These are phyloP conservation scores for Maudiozyma serrabonitensis DNA, from an alignment of 805 yeast species.

Conservation along the genomic window DNA sequence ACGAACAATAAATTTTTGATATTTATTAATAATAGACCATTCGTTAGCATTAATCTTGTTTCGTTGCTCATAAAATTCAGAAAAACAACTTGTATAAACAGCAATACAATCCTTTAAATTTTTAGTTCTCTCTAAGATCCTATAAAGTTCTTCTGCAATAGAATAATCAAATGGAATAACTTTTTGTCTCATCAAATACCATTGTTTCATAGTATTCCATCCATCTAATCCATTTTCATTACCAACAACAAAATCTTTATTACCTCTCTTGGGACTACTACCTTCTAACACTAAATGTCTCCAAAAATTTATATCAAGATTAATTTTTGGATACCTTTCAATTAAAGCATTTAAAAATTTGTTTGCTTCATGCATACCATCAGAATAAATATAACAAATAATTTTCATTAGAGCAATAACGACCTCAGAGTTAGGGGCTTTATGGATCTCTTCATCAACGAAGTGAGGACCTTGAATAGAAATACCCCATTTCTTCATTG, in stretches of 20 bases:
- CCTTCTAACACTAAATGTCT: slow-evolving; percentile 15
- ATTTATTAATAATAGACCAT: slow-evolving; percentile 9
- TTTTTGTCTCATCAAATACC: slow-evolving; percentile 10
- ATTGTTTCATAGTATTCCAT: slow-evolving; percentile 19
- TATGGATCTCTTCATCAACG: neutral
- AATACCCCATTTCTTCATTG: slow-evolving; percentile 15
- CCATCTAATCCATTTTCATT: slow-evolving; percentile 3
- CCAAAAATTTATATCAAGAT: slow-evolving; percentile 20
- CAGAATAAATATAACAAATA: slow-evolving; percentile 10
- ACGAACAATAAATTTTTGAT: slow-evolving; percentile 16
- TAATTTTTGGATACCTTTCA: slow-evolving; percentile 13
- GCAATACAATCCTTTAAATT: slow-evolving; percentile 14
- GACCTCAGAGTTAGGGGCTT: slow-evolving; percentile 13
- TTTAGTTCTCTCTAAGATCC: slow-evolving; percentile 8
- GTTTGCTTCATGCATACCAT: slow-evolving; percentile 9
- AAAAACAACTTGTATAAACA: slow-evolving; percentile 5
- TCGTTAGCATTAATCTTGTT: slow-evolving; percentile 4
- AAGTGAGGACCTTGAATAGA: neutral
- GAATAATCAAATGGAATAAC: slow-evolving; percentile 13
- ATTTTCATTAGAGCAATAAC: slow-evolving; percentile 17
- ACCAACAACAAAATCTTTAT: neutral
- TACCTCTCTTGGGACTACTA: neutral
- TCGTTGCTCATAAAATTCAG: neutral
- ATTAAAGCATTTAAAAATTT: slow-evolving; percentile 13
- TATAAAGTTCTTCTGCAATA: slow-evolving; percentile 10